phyloP scores from a whole-genome alignment of 2,329 filamentous ascomycete species.

The Sporothrix brunneoviolacea region DNA sequence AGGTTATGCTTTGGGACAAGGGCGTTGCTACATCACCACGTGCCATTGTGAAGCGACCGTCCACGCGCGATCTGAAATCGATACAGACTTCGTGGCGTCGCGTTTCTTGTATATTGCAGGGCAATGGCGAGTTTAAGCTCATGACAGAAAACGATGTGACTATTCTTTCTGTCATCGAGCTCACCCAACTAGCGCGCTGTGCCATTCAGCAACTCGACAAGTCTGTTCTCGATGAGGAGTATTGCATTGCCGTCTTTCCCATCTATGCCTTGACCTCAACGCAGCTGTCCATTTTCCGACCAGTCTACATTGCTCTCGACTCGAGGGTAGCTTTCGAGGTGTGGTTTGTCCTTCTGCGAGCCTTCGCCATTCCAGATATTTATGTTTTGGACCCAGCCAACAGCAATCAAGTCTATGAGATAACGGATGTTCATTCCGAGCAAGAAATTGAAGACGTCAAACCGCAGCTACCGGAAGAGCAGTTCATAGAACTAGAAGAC shows the following conservation, averaged over 20 bases:
- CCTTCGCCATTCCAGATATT: conserved; percentile 86
- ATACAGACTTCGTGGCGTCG: conserved; percentile 66
- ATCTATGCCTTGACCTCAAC: conserved; percentile 75
- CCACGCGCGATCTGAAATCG: conserved; percentile 49
- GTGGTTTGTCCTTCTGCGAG: conserved; percentile 87
- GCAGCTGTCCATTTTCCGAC: conserved; percentile 70
- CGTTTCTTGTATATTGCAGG: conserved; percentile 88
- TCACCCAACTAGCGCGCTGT: conserved; percentile 82
- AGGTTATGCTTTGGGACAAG: conserved; percentile 87
- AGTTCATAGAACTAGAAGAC: background rate
- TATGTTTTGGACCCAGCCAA: conserved; percentile 57
- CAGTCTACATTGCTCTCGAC: conserved; percentile 83
- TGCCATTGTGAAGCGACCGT: conserved; percentile 50
- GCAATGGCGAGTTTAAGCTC: conserved; percentile 90
- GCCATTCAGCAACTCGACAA: conserved; percentile 85
- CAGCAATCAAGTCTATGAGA: conserved; percentile 37
- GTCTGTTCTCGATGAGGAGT: conserved; percentile 86
- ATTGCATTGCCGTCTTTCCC: conserved; percentile 91
- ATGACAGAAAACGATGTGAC: conserved; percentile 79
- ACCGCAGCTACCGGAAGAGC: background rate
- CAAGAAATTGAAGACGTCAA: conserved; percentile 17
- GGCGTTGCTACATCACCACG: conserved; percentile 49
- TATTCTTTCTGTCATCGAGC: conserved; percentile 73
- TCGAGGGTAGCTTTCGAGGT: conserved; percentile 89
- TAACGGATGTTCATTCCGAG: conserved; percentile 33